phyloP scores from a whole-genome alignment of 768 basidiomycete species.

The Tylopilus sp. region DNA sequence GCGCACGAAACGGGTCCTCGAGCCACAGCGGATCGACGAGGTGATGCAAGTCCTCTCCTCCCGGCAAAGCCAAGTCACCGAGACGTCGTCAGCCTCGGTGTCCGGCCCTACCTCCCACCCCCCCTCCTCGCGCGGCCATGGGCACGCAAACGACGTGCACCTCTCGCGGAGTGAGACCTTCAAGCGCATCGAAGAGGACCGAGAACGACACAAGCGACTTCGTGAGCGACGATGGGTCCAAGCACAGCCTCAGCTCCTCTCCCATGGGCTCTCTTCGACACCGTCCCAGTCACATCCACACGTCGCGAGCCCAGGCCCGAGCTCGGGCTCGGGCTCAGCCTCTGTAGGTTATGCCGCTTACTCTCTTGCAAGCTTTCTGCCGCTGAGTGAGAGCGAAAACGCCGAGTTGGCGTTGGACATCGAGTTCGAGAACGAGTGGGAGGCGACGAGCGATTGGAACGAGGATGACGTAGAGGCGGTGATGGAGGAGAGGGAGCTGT shows the following conservation, averaged over 20 bases:
- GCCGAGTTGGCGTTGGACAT: conserved; percentile 64
- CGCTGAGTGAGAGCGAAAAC: conserved; percentile 42
- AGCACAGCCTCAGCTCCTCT: background rate
- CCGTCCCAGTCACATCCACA: background rate
- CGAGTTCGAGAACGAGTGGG: conserved; percentile 89
- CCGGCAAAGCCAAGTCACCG: conserved; percentile 34
- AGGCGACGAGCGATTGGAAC: conserved; percentile 87
- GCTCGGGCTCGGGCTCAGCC: background rate
- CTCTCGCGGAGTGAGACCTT: conserved; percentile 69
- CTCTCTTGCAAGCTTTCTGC: conserved; percentile 23
- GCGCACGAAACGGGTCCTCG: conserved; percentile 80
- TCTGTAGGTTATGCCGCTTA: conserved; percentile 8
- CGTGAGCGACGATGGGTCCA: conserved; percentile 4
- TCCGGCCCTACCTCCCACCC: conserved; percentile 21
- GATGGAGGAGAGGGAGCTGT: conserved; percentile 64
- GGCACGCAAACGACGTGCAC: conserved; percentile 8
- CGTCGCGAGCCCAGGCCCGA: background rate
- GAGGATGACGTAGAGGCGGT: conserved; percentile 82
- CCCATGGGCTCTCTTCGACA: background rate
- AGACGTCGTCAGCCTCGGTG: conserved; percentile 13
- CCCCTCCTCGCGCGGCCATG: conserved; percentile 2
- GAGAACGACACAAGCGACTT: conserved; percentile 74
- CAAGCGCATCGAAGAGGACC: conserved; percentile 87
- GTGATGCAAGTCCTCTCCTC: conserved; percentile 52
- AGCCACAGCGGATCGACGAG: conserved; percentile 74